Evolutionary conservation across 108 stramenopile species (phyloP), one percentile per base, ranked within the genome.

Genomic region (Cyclotella choctawhatcheeana): DNA sequence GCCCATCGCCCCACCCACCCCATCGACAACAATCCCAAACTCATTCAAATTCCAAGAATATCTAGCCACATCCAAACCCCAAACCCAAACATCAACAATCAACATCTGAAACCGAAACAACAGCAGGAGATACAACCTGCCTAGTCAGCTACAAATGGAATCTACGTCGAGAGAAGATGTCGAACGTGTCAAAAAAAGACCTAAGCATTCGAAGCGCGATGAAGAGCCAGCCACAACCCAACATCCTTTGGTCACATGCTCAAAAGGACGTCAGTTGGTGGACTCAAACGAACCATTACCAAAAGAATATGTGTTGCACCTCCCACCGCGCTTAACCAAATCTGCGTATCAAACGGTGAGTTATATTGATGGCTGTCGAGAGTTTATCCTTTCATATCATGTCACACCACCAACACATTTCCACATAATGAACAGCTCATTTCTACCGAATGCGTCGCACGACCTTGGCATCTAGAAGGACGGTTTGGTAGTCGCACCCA

Each of bases 391-490:
- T n/a, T n/a, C n/a, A n/a, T n/a, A n/a, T n/a, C n/a, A n/a, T n/a
- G n/a, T n/a, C n/a, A n/a, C n/a, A n/a, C n/a, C n/a, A n/a, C n/a
- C n/a, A n/a, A n/a, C n/a, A n/a, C n/a, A n/a, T n/a, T n/a, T n/a
- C n/a, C n/a, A n/a, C n/a, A n/a, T n/a, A n/a, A n/a, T n/a, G n/a
- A n/a, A n/a, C n/a, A n/a, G n/a, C 72, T 93, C 24, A 21, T 87
- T 0, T 50, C 70, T 0, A 79, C 60, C 32, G 21, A 50, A 12
- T 50, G n/a, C 26, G 86, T 82, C 29, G 76, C 87, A 1, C 74
- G 88, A 26, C 69, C 64, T 26, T 92, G 87, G 85, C 88, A 92
- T 71, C 55, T 92, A 29, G 92, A 88, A 61, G 92, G 92, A 26
- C 76, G 92, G 51, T 88, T 82, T 66, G 92, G 92, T 17, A 79